Evolutionary conservation across 1,284 basidiomycete species (phyloP), one percentile per base, ranked within the genome.

Genomic region (Trametes sp.): DNA sequence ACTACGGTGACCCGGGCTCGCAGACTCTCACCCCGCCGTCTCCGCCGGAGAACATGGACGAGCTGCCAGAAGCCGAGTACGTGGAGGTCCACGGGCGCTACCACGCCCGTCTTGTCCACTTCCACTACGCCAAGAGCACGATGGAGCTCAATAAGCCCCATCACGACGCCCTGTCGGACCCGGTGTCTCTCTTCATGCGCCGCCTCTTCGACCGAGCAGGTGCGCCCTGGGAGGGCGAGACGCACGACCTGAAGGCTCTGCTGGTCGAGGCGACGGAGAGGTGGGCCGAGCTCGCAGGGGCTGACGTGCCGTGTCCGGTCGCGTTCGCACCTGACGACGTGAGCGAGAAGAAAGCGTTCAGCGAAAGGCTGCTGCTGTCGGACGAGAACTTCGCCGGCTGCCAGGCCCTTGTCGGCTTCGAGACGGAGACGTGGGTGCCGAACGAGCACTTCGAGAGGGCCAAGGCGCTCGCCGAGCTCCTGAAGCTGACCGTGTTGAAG

Each of bases 221-320:
- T 75, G 68, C 35, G 35, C 75, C 73, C 36, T 84, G 82, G 82
- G 80, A 82, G 73, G 83, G 78, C 45, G 82, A 84, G 71, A 81
- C 80, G 54, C 68, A 67, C 72, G 74, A 59, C 56, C 74, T 84
- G 72, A 78, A 81, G 75, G 59, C 54, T 74, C 64, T 69, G 66
- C 78, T 83, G 19, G 79, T 83, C 64, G 61, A 78, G 54, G 76
- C 73, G 63, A 76, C 72, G 68, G 67, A 77, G 63, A 69, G 35
- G 6, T 82, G 81, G 82, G 72, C 69, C 70, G 66, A 0, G 68
- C 75, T 84, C 67, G 70, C 72, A 59, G 76, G 74, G 62, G 75
- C 46, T 69, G 76, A 69, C 42, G 63, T 62, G 62, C 76, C 79
- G 70, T 83, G 81, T 75, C 82, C 82, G 16, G 59, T 84, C 72